Percentiles rank a stretch among this genome's conserved stretches.
Conservation (phyloP, 2,329 filamentous ascomycete genomes). For the Neonectria sp. region DNA sequence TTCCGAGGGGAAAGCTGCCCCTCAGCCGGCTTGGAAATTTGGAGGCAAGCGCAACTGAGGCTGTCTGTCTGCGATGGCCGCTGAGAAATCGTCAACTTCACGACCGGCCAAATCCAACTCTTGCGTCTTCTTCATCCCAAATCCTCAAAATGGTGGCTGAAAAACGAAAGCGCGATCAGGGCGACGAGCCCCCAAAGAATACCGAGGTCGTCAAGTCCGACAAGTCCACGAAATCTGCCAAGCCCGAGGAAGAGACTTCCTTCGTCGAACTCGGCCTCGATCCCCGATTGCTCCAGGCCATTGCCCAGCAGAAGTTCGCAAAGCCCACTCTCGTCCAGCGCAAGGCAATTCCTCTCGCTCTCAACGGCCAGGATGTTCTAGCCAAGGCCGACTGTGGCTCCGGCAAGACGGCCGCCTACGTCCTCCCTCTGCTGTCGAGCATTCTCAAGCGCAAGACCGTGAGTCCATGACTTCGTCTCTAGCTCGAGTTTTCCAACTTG, state of each 20-base stretch:
- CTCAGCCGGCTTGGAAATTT: conserved; percentile 47
- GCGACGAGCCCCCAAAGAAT: conserved; percentile 62
- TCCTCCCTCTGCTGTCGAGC: conserved; percentile 88
- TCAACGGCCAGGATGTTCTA: conserved; percentile 90
- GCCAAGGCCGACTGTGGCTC: conserved; percentile 96
- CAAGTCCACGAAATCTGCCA: conserved; percentile 43
- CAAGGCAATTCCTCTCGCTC: conserved; percentile 87
- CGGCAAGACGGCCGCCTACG: conserved; percentile 97
- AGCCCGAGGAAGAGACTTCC: conserved; percentile 59
- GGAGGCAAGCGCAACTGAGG: conserved; percentile 40
- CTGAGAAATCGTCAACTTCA: conserved; percentile 42
- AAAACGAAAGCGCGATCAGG: conserved; percentile 74
- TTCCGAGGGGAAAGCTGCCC: conserved; percentile 39
- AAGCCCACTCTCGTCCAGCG: conserved; percentile 91
- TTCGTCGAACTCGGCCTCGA: conserved; percentile 89
- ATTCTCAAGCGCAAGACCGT: conserved; percentile 85
- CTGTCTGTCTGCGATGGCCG: conserved; percentile 36
- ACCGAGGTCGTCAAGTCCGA: conserved; percentile 46
- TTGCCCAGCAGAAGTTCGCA: conserved; percentile 87
- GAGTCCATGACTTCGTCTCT: conserved; percentile 35
- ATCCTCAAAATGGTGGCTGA: conserved; percentile 37
- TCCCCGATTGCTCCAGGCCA: conserved; percentile 85
- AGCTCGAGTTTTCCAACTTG: background rate
- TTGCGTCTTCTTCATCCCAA: conserved; percentile 22
- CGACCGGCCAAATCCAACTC: conserved; percentile 12